These are phyloP conservation scores for Rosa lucieae DNA, from an alignment of 306 rosid species.

Conservation along the genomic window DNA sequence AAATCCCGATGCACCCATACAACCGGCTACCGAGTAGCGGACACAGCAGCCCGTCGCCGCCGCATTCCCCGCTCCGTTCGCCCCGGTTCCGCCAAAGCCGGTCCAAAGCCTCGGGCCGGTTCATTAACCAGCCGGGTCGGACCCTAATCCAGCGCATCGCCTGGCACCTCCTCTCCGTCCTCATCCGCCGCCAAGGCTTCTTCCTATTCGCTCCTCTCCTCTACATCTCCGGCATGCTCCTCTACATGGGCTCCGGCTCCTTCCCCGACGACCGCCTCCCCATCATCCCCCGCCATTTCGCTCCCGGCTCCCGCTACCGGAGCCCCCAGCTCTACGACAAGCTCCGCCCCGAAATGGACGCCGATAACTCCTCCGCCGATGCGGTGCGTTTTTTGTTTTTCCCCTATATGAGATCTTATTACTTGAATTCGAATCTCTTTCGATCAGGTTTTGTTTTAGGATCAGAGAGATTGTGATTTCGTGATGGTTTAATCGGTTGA, in stretches of 20 bases:
- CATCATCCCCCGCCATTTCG: conserved; percentile 60
- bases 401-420: not conserved
- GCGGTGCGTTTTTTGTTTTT: conserved; percentile 50
- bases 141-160: conserved; percentile 58
- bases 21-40: conserved; percentile 94
- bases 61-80: conserved; percentile 80
- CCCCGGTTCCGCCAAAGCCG: conserved; percentile 74
- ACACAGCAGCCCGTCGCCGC: conserved; percentile 89
- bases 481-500: not conserved
- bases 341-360: conserved; percentile 68
- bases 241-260: conserved; percentile 79
- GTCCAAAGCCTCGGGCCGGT: conserved; percentile 55
- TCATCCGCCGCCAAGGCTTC: conserved; percentile 85
- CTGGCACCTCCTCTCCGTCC: conserved; percentile 68
- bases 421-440: not conserved
- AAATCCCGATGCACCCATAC: conserved; percentile 68
- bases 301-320: conserved; percentile 78
- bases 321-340: conserved; percentile 70
- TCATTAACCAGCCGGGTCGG: conserved; percentile 46
- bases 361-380: conserved; percentile 70
- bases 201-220: conserved; percentile 96
- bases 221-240: conserved; percentile 85
- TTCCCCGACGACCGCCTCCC: conserved; percentile 61
- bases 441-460: not conserved
- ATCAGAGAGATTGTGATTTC: not conserved